A percentile compares a stretch with the other conserved stretches of the same genome.
Evolutionary conservation across 2,329 filamentous ascomycete genomes (phyloP).

Genomic region (Piedraia hortae): DNA sequence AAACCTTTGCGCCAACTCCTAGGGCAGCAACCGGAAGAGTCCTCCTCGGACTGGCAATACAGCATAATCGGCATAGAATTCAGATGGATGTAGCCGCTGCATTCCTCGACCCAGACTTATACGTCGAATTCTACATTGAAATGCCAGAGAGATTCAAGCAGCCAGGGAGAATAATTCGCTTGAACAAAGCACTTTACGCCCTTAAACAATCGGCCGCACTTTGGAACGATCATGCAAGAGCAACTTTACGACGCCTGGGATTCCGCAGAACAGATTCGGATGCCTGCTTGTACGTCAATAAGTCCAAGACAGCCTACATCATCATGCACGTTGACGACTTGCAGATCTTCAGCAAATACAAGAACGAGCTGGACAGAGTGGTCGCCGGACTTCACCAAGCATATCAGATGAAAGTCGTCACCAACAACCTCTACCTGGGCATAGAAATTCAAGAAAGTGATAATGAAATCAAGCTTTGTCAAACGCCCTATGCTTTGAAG

Average conservation of each 20-base stretch:
- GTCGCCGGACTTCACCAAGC: not conserved
- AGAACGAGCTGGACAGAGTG: not conserved
- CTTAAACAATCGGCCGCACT: constrained; percentile 3
- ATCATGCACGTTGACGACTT: constrained; percentile 1
- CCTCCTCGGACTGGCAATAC: constrained; percentile 3
- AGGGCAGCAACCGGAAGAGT: constrained; percentile 2
- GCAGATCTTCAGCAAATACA: too few species aligned
- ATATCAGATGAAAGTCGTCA: constrained; percentile 1
- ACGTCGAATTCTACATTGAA: constrained; percentile 4
- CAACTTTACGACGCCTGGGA: not conserved
- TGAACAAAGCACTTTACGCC: constrained; percentile 4
- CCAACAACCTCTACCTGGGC: not conserved
- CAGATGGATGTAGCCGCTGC: constrained; percentile 5
- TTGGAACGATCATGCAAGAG: constrained; percentile 1
- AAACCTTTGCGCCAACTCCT: constrained; percentile 6
- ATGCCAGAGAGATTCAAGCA: constrained; percentile 2
- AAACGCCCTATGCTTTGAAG: too few species aligned
- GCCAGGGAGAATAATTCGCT: constrained; percentile 1
- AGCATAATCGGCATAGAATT: constrained; percentile 1
- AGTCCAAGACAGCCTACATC: not conserved
- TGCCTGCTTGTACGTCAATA: not conserved
- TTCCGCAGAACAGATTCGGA: not conserved
- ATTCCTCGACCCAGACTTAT: constrained; percentile 4
- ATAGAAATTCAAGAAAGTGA: not conserved
- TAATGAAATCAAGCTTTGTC: too few species aligned